Base-by-base conservation (phyloP, 2,329 filamentous ascomycete genomes). In the Diplodia corticola region DNA sequence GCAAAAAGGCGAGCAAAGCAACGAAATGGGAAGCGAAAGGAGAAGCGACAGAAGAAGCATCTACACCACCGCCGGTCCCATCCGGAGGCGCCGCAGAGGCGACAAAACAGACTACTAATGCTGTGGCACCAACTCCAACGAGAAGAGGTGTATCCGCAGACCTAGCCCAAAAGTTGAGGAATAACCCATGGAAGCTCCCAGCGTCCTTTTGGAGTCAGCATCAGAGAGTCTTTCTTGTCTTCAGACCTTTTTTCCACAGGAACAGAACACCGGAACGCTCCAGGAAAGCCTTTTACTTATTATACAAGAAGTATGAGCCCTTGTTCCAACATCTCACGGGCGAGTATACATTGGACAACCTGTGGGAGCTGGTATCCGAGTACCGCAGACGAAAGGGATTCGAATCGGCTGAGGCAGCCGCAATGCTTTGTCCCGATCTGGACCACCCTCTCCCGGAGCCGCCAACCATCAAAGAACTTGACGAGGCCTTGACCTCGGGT, bases 221-320 rank as follows among this genome's bases (percentile, higher is more conserved):
- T 7, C 37, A 44, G 17, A 44, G 37, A 44, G 37, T 44, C 4
- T 44, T 44, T n/a, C 37, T 44, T n/a, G 37, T 9, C 6, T n/a
- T 44, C 37, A 44, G 37, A 7, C 37, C 37, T n/a, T 44, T 44
- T 7, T 44, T n/a, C 37, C 9, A 6, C 17, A 2, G 4, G 1
- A 7, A n/a, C 15, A n/a, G 37, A 44, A 17, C 37, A 2, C 1
- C 3, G 30, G 1, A 9, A n/a, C 5, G 4, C n/a, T 1, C 17
- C 5, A n/a, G 2, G 17, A n/a, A 3, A 3, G 15, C 5, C 0
- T 15, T 44, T 5, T 1, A 1, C 3, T n/a, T 1, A 44, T n/a
- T 44, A 4, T n/a, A n/a, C 0, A 44, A 44, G n/a, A n/a, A 44
- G 37, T n/a, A n/a, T 5, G 2, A 2, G 37, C 17, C 37, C 7